A percentile compares a stretch with the other conserved stretches of the same genome.
These are phyloP conservation scores for Forsythia viridissima DNA, from an alignment of 257 asterid species.

Conservation along the genomic window DNA sequence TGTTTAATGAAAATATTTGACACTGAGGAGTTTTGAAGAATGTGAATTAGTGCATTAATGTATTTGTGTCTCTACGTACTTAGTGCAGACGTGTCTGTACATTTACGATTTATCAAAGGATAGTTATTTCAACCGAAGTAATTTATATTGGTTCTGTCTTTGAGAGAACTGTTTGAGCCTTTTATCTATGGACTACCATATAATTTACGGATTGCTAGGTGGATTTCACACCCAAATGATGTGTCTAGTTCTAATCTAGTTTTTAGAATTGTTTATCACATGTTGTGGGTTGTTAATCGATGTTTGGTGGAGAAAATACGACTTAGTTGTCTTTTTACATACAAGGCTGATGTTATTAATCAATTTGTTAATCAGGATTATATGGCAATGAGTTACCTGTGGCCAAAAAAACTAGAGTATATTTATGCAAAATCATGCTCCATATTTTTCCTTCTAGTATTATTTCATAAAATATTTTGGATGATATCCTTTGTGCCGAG, in stretches of 20 bases:
- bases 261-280: neutral
- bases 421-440: neutral
- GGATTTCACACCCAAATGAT: neutral
- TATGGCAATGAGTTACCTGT: neutral
- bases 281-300: neutral
- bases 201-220: neutral
- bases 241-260: neutral
- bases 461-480: neutral
- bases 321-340: neutral
- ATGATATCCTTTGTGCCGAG: neutral
- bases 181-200: neutral
- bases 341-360: neutral
- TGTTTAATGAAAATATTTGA: slow-evolving; percentile 5
- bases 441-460: neutral
- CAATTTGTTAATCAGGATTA: neutral
- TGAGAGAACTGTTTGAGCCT: neutral
- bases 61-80: neutral
- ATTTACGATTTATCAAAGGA: neutral
- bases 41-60: neutral
- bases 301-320: slow-evolving; percentile 1
- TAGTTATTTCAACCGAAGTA: neutral
- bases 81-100: neutral
- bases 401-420: neutral
- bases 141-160: neutral
- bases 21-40: neutral